phyloP scores from a whole-genome alignment of 768 basidiomycete species.

The Paxillus involutus region DNA sequence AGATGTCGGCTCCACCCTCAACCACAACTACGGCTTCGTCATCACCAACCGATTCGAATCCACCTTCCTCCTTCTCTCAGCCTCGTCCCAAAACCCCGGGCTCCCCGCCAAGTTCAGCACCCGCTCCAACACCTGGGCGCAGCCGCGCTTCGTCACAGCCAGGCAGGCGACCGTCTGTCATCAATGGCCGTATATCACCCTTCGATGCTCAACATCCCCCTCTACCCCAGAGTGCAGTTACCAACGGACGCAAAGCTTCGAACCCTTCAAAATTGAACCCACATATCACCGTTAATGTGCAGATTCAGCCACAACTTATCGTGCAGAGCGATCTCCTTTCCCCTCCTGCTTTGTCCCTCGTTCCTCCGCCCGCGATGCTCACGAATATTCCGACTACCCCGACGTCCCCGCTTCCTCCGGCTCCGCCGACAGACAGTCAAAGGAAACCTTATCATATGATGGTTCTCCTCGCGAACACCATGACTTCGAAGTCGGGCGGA shows the following conservation, averaged over 20 bases:
- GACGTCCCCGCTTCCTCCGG: constrained; percentile 73
- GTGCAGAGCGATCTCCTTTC: constrained; percentile 53
- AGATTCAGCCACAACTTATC: constrained; percentile 48
- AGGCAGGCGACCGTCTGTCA: constrained; percentile 62
- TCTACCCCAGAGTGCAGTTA: constrained; percentile 43
- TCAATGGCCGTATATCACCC: constrained; percentile 51
- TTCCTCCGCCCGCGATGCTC: constrained; percentile 47
- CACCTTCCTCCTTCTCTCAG: constrained; percentile 36
- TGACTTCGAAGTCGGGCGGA: constrained; percentile 78
- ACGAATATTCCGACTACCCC: constrained; percentile 71
- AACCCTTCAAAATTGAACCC: constrained; percentile 60
- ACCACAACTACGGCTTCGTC: constrained; percentile 22
- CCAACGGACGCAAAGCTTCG: constrained; percentile 58
- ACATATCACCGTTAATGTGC: constrained; percentile 39
- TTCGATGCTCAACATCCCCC: constrained; percentile 52
- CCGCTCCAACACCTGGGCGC: constrained; percentile 42
- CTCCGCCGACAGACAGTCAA: constrained; percentile 68
- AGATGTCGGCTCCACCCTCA: constrained; percentile 60
- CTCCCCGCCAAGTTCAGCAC: constrained; percentile 42
- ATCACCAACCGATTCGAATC: constrained; percentile 39
- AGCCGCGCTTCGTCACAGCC: constrained; percentile 77
- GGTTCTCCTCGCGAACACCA: constrained; percentile 74
- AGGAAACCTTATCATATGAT: constrained; percentile 92
- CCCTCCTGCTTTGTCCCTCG: constrained; percentile 37
- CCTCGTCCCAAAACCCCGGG: constrained; percentile 28